phyloP scores from a whole-genome alignment of 164 flowering plant genomes.

The Tetrastigma voinierianum region DNA sequence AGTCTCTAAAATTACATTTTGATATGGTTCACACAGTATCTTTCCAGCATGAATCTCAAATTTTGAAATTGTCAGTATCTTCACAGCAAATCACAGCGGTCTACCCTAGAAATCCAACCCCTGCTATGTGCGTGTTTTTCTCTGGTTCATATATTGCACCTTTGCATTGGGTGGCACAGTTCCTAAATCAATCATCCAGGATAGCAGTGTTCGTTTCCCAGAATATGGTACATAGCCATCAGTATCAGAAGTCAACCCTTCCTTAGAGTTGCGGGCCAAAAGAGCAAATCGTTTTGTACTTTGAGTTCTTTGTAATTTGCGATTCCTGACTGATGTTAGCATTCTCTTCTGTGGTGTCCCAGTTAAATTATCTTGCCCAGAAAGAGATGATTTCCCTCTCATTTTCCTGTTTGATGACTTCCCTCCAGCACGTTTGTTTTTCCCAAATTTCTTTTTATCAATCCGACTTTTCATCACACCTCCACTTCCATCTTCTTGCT shows the following conservation, averaged over 20 bases:
- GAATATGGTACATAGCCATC: constrained; percentile 32
- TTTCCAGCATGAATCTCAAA: constrained; percentile 55
- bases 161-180: constrained; percentile 33
- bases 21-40: constrained; percentile 26
- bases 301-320: constrained; percentile 14
- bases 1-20: constrained; percentile 43
- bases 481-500: constrained; percentile 1
- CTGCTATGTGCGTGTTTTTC: constrained; percentile 25
- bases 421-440: constrained; percentile 1
- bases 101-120: constrained; percentile 54
- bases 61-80: constrained; percentile 28
- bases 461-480: not conserved
- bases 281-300: constrained; percentile 35
- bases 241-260: constrained; percentile 22
- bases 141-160: constrained; percentile 37
- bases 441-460: constrained; percentile 5
- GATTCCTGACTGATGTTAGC: constrained; percentile 6
- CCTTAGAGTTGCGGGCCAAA: constrained; percentile 38
- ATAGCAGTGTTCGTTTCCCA: constrained; percentile 48
- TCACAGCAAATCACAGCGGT: constrained; percentile 50
- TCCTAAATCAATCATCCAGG: constrained; percentile 67
- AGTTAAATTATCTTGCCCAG: constrained; percentile 6
- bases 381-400: constrained; percentile 5
- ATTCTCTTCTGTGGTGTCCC: constrained; percentile 1
- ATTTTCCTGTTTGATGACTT: constrained; percentile 8